Evolutionary conservation across 73 alveolate genomes (phyloP).

Genomic region (Paramecium octaurelia): DNA sequence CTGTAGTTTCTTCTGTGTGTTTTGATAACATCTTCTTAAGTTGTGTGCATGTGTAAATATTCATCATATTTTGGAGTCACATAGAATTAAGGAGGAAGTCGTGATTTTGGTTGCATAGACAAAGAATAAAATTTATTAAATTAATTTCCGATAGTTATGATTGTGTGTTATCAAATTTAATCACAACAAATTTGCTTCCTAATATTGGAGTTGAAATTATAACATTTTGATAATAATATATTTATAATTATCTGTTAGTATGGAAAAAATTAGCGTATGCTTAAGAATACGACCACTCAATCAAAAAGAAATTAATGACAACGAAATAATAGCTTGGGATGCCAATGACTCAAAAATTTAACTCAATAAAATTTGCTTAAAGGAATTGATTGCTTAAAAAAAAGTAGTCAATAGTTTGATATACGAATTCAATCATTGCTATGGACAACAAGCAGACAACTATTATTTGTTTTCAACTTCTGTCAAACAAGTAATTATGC

Average conservation of each 20-base stretch:
- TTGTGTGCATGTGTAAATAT: not conserved
- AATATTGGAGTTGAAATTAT: not conserved
- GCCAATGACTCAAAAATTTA: not conserved
- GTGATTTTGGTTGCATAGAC: not conserved
- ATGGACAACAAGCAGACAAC: not conserved
- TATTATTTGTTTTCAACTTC: not conserved
- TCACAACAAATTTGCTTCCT: not conserved
- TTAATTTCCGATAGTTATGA: not conserved
- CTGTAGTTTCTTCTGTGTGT: not conserved
- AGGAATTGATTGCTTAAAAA: not conserved
- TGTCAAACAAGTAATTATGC: slow-evolving; percentile 6
- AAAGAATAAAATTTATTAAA: too few species aligned
- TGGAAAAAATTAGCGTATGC: slow-evolving; percentile 33
- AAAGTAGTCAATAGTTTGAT: slow-evolving; percentile 16
- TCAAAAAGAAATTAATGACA: not conserved
- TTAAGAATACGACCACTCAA: slow-evolving; percentile 14
- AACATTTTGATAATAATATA: not conserved
- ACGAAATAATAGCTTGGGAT: not conserved
- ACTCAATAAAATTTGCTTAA: not conserved
- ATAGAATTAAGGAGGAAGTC: not conserved
- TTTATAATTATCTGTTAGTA: not conserved
- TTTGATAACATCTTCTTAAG: not conserved
- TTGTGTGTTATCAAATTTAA: not conserved
- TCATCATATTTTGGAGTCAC: slow-evolving; percentile 1
- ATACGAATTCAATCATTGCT: slow-evolving; percentile 38